phyloP scores from a whole-genome alignment of 1,284 basidiomycete species.

The Ganoderma multipileum region DNA sequence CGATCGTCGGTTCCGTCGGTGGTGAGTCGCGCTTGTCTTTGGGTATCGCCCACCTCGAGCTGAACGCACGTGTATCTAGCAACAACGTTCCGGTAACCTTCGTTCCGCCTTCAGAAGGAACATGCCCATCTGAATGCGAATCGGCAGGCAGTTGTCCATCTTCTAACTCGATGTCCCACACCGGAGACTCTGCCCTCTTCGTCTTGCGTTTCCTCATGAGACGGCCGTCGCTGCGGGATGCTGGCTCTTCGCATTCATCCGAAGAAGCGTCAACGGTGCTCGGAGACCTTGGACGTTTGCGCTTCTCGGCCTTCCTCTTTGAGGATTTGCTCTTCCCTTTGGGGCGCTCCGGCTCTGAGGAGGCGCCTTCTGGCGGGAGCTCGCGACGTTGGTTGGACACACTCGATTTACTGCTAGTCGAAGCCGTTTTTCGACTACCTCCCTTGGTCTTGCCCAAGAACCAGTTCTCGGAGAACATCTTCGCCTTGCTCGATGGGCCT shows the following conservation, averaged over 20 bases:
- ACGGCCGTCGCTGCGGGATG: not conserved
- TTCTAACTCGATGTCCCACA: constrained; percentile 73
- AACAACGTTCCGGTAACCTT: constrained; percentile 34
- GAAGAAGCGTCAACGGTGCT: not conserved
- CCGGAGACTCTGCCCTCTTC: constrained; percentile 48
- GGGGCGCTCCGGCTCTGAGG: not conserved
- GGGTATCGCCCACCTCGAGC: constrained; percentile 21
- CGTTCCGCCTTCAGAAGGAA: not conserved
- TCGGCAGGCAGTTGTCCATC: constrained; percentile 28
- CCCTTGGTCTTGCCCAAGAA: constrained; percentile 49
- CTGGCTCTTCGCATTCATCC: not conserved
- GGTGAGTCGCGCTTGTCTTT: not conserved
- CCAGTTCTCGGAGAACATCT: constrained; percentile 55
- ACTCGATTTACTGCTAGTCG: not conserved
- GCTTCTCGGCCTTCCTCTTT: not conserved
- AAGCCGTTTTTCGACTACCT: not conserved
- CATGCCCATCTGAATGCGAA: constrained; percentile 17
- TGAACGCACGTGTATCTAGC: constrained; percentile 32
- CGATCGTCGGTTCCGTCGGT: not conserved
- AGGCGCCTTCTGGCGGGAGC: not conserved
- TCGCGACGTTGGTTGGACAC: not conserved
- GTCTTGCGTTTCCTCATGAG: not conserved
- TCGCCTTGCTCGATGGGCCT: constrained; percentile 23
- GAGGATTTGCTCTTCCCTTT: not conserved
- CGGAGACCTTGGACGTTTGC: constrained; percentile 5